Base-by-base conservation (phyloP, 2,329 filamentous ascomycete species). In the Elsinoe ampelina region DNA sequence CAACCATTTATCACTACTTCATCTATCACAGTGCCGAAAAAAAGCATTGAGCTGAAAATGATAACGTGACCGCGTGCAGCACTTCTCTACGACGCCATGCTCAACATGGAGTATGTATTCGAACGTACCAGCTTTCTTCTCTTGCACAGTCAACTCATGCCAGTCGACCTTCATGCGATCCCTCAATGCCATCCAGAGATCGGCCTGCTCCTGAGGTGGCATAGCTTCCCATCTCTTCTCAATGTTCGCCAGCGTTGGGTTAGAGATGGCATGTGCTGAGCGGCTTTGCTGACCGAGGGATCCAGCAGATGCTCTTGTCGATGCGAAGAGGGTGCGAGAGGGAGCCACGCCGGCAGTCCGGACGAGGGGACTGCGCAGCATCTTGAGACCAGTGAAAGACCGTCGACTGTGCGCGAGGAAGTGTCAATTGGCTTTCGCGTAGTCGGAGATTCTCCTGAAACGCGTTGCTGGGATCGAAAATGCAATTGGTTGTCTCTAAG, bases 141-240 rank as follows among this genome's bases (percentile, higher is more conserved):
- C 93, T 76, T 93, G 87, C 69, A 95, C 66, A 54, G 93, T 96
- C 78, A 98, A 79, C 71, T 97, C 89, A 71, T 86, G 83, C 93
- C 93, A 98, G 80, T 89, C 90, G 68, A 82, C 84, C 87, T 95
- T 96, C 93, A 98, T 98, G 71, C 93, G 87, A 78, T 98, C 93
- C 75, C 93, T 84, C 74, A 98, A 80, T 66, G 87, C 80, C 93
- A 98, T 98, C 93, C 93, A 98, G 68, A 98, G 80, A 72, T 98
- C 93, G 65, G 93, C 93, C 84, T 98, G 93, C 83, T 98, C 93
- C 81, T 95, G 90, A 63, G 93, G 89, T 59, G 92, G 91, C 88
- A 97, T 91, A 62, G 80, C 83, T 80, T 98, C 93, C 93, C 93
- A 98, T 80, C 93, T 83, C 86, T 95, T 96, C 85, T 98, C 93